A percentile compares a stretch with the other conserved stretches of the same genome.
These are phyloP conservation scores for Kwoniella sp. DNA, from an alignment of 768 basidiomycete genomes.

Conservation along the genomic window DNA sequence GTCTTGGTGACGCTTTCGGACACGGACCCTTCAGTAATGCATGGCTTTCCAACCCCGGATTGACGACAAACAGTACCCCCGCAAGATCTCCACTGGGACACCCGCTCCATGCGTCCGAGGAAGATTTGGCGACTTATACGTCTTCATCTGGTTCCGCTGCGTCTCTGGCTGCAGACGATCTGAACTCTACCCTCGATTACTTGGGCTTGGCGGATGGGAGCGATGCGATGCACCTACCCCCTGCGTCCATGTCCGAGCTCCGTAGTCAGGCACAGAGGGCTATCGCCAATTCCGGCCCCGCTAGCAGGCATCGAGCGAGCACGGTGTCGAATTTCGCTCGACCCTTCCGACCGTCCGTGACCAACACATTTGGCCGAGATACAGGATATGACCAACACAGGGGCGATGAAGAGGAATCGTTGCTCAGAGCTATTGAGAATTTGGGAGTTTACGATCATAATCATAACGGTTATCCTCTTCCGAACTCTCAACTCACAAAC, in stretches of 20 bases:
- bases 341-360: slow-evolving; percentile 56
- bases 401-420: slow-evolving; percentile 22
- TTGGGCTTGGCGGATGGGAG: slow-evolving; percentile 79
- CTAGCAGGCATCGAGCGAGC: slow-evolving; percentile 78
- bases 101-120: slow-evolving; percentile 60
- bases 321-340: slow-evolving; percentile 94
- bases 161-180: slow-evolving; percentile 63
- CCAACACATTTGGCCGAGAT: slow-evolving; percentile 60
- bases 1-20: slow-evolving; percentile 79
- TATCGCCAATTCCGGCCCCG: slow-evolving; percentile 75
- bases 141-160: slow-evolving; percentile 61
- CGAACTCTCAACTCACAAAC: slow-evolving; percentile 16
- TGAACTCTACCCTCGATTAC: slow-evolving; percentile 93
- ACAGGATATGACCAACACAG: slow-evolving; percentile 14
- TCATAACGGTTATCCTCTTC: slow-evolving; percentile 7
- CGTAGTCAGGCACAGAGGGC: slow-evolving; percentile 87
- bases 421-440: slow-evolving; percentile 34
- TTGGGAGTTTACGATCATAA: slow-evolving; percentile 39
- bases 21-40: slow-evolving; percentile 80
- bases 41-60: slow-evolving; percentile 64
- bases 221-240: slow-evolving; percentile 51
- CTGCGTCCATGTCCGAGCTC: slow-evolving; percentile 84
- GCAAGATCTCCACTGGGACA: slow-evolving; percentile 56
- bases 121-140: slow-evolving; percentile 77
- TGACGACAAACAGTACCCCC: slow-evolving; percentile 59